Conservation (phyloP, 2,329 filamentous ascomycete species). For the Exophiala calicioides region DNA sequence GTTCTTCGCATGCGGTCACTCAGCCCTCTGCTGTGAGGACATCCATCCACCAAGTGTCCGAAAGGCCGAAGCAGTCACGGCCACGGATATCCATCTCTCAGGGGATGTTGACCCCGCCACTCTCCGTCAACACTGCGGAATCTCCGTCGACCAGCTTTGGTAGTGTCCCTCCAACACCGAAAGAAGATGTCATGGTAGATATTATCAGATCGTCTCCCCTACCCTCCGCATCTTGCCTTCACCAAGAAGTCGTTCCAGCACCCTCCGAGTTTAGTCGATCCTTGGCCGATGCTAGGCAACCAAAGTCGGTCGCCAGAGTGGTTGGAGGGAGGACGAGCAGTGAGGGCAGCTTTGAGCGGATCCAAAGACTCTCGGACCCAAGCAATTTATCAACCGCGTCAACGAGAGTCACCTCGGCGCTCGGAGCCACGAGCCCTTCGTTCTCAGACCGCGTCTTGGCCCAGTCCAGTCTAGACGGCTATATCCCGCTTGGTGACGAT, state of each 20-base stretch:
- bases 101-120: conserved; percentile 18
- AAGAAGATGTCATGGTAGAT: conserved; percentile 15
- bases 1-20: background rate
- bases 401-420: conserved; percentile 72
- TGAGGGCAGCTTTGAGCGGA: conserved; percentile 64
- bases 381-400: conserved; percentile 80
- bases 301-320: conserved; percentile 7
- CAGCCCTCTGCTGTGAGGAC: conserved; percentile 2
- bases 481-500: conserved; percentile 69
- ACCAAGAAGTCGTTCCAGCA: conserved; percentile 3
- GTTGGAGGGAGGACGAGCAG: conserved; percentile 64
- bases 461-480: conserved; percentile 69
- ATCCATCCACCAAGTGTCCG: background rate
- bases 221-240: conserved; percentile 1
- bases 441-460: conserved; percentile 37
- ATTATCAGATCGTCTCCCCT: conserved; percentile 17
- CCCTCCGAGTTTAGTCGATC: conserved; percentile 6
- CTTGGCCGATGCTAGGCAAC: conserved; percentile 10
- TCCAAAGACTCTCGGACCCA: conserved; percentile 72
- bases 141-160: conserved; percentile 17
- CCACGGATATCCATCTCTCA: conserved; percentile 14
- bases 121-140: conserved; percentile 17
- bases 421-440: conserved; percentile 37
- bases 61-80: conserved; percentile 4
- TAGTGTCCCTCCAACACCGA: conserved; percentile 19